These are phyloP conservation scores for Sherardia arvensis DNA, from an alignment of 257 asterid genomes.

Conservation along the genomic window DNA sequence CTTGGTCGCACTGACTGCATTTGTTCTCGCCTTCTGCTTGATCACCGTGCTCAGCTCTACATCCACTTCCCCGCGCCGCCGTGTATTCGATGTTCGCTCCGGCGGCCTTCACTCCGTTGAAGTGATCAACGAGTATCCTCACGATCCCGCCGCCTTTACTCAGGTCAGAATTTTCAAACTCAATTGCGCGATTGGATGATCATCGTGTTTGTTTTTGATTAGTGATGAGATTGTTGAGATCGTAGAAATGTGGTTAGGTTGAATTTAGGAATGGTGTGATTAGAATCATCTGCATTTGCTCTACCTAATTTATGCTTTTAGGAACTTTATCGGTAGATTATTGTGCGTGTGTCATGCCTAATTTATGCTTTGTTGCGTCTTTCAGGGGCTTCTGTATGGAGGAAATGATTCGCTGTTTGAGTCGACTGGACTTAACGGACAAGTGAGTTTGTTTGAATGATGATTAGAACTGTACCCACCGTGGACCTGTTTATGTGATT, in stretches of 20 bases:
- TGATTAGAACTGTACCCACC: no score
- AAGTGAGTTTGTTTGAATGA: slow-evolving; percentile 38
- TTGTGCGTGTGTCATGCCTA: no score
- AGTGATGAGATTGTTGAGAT: neutral
- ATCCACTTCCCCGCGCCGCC: slow-evolving; percentile 17
- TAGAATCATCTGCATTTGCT: neutral
- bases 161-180: slow-evolving; percentile 38
- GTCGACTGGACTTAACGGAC: slow-evolving; percentile 83
- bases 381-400: slow-evolving; percentile 84
- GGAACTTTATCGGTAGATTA: neutral
- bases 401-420: slow-evolving; percentile 73
- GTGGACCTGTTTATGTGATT: neutral
- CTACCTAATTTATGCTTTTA: no score
- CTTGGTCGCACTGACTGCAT: slow-evolving; percentile 24
- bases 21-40: slow-evolving; percentile 21
- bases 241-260: neutral
- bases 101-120: slow-evolving; percentile 39
- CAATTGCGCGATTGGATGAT: neutral
- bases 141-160: slow-evolving; percentile 76
- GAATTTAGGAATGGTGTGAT: neutral
- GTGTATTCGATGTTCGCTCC: slow-evolving; percentile 18
- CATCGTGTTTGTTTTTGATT: neutral
- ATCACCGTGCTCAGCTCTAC: slow-evolving; percentile 27
- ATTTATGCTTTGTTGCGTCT: slow-evolving; percentile 5
- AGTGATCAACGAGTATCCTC: slow-evolving; percentile 74